These are phyloP conservation scores for Syzygium jambos DNA, from an alignment of 345 rosid genomes.

Conservation along the genomic window DNA sequence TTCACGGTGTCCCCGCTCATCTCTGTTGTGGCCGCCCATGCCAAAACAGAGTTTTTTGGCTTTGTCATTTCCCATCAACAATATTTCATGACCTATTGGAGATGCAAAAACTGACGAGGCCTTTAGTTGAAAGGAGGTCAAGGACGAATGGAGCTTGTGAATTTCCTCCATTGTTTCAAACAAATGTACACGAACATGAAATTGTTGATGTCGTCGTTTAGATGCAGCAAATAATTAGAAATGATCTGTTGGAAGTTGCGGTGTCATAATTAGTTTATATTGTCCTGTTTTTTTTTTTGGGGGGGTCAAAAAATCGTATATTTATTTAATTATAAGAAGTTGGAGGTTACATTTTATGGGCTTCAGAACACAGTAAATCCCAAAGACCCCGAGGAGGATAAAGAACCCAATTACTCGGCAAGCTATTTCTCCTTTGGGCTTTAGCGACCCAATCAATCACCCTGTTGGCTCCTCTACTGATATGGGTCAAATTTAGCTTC, in stretches of 20 bases:
- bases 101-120: neutral
- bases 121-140: neutral
- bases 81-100: neutral
- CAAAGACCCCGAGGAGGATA: too few relatives aligned
- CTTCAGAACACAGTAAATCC: too few relatives aligned
- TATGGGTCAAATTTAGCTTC: too few relatives aligned
- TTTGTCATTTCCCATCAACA: neutral
- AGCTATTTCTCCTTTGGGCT: too few relatives aligned
- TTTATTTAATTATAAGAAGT: too few relatives aligned
- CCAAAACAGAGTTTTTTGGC: neutral
- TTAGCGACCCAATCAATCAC: too few relatives aligned
- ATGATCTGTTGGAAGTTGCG: neutral
- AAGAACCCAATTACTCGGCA: too few relatives aligned
- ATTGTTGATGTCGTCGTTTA: neutral
- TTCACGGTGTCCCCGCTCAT: conserved; percentile 55
- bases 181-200: neutral
- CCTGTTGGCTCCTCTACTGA: too few relatives aligned
- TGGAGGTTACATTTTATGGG: too few relatives aligned
- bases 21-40: conserved; percentile 52
- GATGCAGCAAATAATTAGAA: neutral
- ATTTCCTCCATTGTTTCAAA: neutral
- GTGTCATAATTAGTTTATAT: neutral
- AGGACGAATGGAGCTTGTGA: neutral
- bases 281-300: neutral
- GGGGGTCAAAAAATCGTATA: too few relatives aligned